These are phyloP conservation scores for Tricholoma hemisulphureum DNA, from an alignment of 768 basidiomycete genomes.

Conservation along the genomic window DNA sequence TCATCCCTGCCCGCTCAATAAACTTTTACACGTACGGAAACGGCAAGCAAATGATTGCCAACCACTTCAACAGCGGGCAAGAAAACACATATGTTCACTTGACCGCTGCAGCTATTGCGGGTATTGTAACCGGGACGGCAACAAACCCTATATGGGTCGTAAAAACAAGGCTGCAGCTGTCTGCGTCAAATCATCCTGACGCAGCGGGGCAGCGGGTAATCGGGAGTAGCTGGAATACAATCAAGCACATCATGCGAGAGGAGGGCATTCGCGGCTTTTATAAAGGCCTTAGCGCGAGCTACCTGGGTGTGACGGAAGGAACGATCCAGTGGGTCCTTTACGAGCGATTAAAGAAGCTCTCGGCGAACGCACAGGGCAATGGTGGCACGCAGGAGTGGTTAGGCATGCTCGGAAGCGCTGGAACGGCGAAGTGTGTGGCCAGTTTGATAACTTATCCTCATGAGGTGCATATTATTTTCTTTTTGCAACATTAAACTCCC, in stretches of 20 bases:
- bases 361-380: conserved; percentile 48
- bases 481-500: conserved; percentile 4
- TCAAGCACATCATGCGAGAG: conserved; percentile 70
- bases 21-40: conserved; percentile 99
- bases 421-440: conserved; percentile 90
- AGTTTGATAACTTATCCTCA: conserved; percentile 97
- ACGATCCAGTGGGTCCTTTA: conserved; percentile 98
- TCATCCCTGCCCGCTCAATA: conserved; percentile 93
- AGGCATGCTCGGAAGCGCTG: conserved; percentile 86
- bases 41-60: conserved; percentile 88
- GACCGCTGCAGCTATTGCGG: conserved; percentile 79
- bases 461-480: conserved; percentile 58
- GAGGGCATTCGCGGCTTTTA: conserved; percentile 91
- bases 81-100: conserved; percentile 90
- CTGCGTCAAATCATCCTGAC: conserved; percentile 26
- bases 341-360: conserved; percentile 82
- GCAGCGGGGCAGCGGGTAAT: conserved; percentile 28
- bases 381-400: conserved; percentile 67
- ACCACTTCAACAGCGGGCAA: conserved; percentile 70
- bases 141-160: conserved; percentile 99
- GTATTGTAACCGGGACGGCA: conserved; percentile 80
- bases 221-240: conserved; percentile 58
- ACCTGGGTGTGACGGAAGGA: conserved; percentile 92
- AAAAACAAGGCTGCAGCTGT: conserved; percentile 91
- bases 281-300: conserved; percentile 91